These are phyloP conservation scores for Laburnicola sp. DNA, from an alignment of 2,329 filamentous ascomycete genomes.

Conservation along the genomic window DNA sequence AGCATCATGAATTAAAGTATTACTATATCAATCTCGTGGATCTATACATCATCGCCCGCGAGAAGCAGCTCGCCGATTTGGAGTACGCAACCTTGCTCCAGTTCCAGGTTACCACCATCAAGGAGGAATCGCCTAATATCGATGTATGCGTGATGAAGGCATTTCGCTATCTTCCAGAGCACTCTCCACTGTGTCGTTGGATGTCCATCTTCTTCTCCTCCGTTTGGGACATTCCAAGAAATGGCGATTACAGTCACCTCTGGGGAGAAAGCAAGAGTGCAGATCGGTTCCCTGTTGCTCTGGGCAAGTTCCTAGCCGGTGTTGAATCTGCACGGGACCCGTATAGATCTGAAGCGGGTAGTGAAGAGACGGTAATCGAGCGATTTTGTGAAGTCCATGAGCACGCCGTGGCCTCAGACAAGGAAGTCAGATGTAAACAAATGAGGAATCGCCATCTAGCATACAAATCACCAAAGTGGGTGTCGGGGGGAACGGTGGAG, in stretches of 20 bases:
- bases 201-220: constrained; percentile 18
- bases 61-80: not conserved
- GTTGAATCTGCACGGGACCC: constrained; percentile 10
- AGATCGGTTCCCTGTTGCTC: not conserved
- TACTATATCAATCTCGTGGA: constrained; percentile 22
- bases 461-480: no score
- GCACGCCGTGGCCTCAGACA: no score
- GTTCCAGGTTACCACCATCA: constrained; percentile 19
- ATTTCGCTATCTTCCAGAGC: constrained; percentile 16
- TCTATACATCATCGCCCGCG: constrained; percentile 17
- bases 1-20: constrained; percentile 3
- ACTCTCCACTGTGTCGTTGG: constrained; percentile 21
- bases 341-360: not conserved
- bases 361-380: no score
- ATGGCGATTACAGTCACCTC: constrained; percentile 10
- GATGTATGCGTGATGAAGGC: not conserved
- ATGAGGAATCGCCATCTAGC: no score
- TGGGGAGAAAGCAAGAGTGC: not conserved
- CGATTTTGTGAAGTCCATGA: no score
- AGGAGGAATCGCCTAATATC: constrained; percentile 3
- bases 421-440: no score
- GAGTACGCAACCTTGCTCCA: constrained; percentile 15
- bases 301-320: constrained; percentile 15
- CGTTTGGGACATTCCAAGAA: constrained; percentile 14
- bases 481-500: no score